Base-by-base conservation (phyloP, 2,329 filamentous ascomycete genomes). In the Plectosphaerella plurivora region DNA sequence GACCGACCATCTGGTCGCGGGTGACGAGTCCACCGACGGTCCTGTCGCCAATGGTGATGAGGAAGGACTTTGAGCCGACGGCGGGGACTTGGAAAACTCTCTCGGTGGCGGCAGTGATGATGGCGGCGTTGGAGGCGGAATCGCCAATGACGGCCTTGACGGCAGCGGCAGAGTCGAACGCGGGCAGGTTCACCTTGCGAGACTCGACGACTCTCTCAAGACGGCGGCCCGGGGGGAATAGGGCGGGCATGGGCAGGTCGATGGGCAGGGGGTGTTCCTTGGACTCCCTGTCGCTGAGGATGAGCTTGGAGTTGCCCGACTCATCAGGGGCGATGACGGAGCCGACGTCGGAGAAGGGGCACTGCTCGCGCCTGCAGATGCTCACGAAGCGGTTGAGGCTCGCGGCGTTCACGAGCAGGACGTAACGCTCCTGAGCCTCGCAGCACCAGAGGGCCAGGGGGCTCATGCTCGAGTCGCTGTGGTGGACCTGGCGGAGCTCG, bases 381-480 rank as follows among this genome's bases (percentile, higher is more conserved):
- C 74, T 83, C 45, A 76, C 75, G 63, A 87, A 99, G 77, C 71
- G 85, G 62, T 93, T 91, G 63, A 97, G 81, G 50, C 85, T 80
- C 18, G 94, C 87, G 49, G 84, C 82, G 55, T 92, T 91, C 56
- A 99, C 84, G 9, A 95, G 86, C 62, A 99, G 76, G 8, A 99
- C 94, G 63, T 99, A 99, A 67, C 94, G 82, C 71, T 99, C 94
- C 67, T 99, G 94, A 0, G 94, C 91, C 68, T 97, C 93, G 62
- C 93, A 96, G 70, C 94, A 97, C 92, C 93, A 97, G 46, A 99
- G 96, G 67, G 97, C 90, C 53, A 99, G 82, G 18, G 94, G 94
- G 63, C 90, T 96, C 88, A 99, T 93, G 65, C 90, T 88, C 58
- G 79, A 84, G 69, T 97, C 94, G 2, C 90, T 89, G 66, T 84